Base-by-base conservation (phyloP, 352 stramenopile genomes). In the Thalassiosira sp. region DNA sequence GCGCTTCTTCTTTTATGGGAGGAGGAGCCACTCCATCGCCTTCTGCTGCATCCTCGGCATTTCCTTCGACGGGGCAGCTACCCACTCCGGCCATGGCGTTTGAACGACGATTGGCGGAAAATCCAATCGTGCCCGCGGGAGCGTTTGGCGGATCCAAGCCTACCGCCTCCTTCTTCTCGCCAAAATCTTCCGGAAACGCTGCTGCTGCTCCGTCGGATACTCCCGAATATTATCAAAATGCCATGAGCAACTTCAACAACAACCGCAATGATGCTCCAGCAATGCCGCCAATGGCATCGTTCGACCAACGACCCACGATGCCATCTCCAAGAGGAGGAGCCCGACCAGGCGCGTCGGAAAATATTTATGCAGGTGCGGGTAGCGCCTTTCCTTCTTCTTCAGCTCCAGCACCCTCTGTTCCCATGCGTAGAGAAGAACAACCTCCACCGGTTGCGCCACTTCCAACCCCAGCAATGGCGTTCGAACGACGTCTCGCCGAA, bases 381-480 rank as follows among this genome's bases (percentile, higher is more conserved):
- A 67, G 42, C 31, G 65, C 53, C 24, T 53, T 18, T 53, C 40
- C 40, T 49, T 43, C 62, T 43, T 15, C 37, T 31, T 61, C 62
- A 27, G 7, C 40, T 45, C 20, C 57, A 35, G 31, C 54, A 28
- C 51, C 54, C 1, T 52, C 48, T 27, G 22, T 18, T 20, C n/a
- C 31, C 15, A 0, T n/a, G n/a, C n/a, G 31, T 10, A 37, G 27
- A 42, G 49, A 70, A 27, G 67, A 76, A 51, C n/a, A n/a, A n/a
- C n/a, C n/a, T n/a, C n/a, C n/a, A n/a, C 42, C 61, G 53, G 25
- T 54, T 31, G 49, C 61, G 20, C 66, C 64, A 53, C 24, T 78
- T 22, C 74, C 74, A 60, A 82, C 74, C 24, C 74, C 66, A 16
- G 65, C 69, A 22, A 52, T 75, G 60, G 74, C 69, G 42, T 82